A percentile compares a stretch with the other conserved stretches of the same genome.
Conservation (phyloP, 495 filamentous ascomycete species). For the Xylaria acuta region DNA sequence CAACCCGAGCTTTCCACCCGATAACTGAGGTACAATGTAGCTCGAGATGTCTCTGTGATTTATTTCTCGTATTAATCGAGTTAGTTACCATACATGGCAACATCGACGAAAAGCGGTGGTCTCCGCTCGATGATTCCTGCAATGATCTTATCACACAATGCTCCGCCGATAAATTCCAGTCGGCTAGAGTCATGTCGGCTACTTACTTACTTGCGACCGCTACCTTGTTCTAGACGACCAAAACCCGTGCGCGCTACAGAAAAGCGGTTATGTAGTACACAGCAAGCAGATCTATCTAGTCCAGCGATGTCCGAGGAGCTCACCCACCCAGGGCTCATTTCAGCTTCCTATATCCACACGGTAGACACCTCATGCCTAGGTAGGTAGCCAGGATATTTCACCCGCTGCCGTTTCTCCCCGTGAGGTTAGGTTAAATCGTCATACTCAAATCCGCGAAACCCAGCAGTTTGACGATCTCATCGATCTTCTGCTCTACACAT, state of each 20-base stretch:
- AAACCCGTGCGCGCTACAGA: too few species aligned
- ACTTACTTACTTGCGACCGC: too few species aligned
- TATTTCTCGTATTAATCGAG: not conserved
- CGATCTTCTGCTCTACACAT: not conserved
- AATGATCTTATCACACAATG: not conserved
- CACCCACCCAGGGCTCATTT: too few species aligned
- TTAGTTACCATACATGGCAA: not conserved
- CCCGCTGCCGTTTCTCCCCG: too few species aligned
- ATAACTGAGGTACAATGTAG: not conserved
- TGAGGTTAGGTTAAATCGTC: not conserved
- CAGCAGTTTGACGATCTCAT: not conserved
- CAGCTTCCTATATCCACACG: too few species aligned
- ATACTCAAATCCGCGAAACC: not conserved
- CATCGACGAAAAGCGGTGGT: not conserved
- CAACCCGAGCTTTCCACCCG: too few species aligned
- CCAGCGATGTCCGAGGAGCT: too few species aligned
- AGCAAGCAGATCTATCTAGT: too few species aligned
- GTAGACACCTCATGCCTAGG: too few species aligned
- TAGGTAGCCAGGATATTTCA: too few species aligned
- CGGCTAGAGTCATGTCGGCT: not conserved
- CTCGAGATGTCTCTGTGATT: not conserved
- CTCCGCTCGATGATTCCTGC: not conserved
- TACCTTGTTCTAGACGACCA: too few species aligned
- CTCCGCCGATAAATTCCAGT: not conserved
- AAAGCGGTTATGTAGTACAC: too few species aligned